Conservation (phyloP, 345 rosid genomes). For the Populus deltoides region DNA sequence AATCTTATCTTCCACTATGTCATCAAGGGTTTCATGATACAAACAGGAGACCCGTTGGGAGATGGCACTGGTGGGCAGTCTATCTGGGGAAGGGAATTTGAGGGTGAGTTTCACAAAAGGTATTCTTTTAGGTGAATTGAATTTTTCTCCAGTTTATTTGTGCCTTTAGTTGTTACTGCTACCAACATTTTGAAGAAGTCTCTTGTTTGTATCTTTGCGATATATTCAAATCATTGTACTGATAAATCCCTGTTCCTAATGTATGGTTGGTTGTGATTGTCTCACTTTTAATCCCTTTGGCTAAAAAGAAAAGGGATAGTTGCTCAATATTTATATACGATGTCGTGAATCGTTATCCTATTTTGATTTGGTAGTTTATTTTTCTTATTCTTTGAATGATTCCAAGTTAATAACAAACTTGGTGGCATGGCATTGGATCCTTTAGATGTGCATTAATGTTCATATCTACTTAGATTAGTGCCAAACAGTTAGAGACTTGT, state of each 20-base stretch:
- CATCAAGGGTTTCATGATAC: constrained; percentile 97
- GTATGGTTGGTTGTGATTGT: not conserved
- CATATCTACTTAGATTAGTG: not conserved
- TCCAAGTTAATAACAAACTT: not conserved
- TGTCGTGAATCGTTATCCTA: not conserved
- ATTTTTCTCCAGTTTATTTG: not conserved
- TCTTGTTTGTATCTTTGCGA: not conserved
- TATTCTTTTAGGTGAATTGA: constrained; percentile 14
- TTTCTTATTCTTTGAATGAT: not conserved
- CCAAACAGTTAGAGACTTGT: not conserved
- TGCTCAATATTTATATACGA: not conserved
- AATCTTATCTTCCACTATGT: constrained; percentile 94
- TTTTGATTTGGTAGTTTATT: not conserved
- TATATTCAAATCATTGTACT: constrained; percentile 5
- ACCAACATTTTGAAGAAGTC: constrained; percentile 6
- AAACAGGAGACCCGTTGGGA: constrained; percentile 97
- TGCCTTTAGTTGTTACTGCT: not conserved
- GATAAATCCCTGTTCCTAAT: not conserved
- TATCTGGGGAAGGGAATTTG: constrained; percentile 99
- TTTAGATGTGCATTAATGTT: not conserved
- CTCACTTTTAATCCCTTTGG: not conserved
- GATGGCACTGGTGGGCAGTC: constrained; percentile 99
- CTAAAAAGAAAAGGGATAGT: not conserved
- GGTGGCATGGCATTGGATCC: not conserved
- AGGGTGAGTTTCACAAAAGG: constrained; percentile 99